phyloP scores from a whole-genome alignment of 108 stramenopile species.

The Mediolabrus comicus region DNA sequence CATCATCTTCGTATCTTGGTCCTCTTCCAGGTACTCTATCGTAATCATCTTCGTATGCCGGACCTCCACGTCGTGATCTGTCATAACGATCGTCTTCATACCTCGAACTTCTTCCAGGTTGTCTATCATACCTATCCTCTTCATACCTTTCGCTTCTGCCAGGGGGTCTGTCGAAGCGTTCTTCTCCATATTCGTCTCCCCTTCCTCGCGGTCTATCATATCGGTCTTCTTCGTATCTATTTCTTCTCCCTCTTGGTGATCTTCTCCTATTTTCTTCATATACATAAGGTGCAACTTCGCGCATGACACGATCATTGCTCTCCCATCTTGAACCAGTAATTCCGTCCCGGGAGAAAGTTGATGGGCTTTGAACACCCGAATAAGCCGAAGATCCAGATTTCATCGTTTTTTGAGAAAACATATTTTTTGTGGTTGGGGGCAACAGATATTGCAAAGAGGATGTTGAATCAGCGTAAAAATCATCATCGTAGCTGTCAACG shows the following conservation, averaged over 20 bases:
- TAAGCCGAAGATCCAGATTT: neutral
- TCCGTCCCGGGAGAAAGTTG: neutral
- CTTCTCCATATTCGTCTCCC: neutral
- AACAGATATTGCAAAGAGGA: neutral
- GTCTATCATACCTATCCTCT: neutral
- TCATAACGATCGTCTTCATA: too few relatives aligned
- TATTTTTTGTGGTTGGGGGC: neutral
- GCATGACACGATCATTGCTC: neutral
- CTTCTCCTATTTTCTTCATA: neutral
- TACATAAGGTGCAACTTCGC: neutral
- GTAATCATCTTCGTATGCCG: neutral
- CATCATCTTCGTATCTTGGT: neutral
- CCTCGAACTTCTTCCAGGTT: neutral
- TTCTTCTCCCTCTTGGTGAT: neutral
- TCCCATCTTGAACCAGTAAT: neutral
- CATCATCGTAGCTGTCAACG: neutral
- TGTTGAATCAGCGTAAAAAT: neutral
- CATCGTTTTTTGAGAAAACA: neutral
- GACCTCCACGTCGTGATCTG: neutral
- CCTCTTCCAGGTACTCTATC: neutral
- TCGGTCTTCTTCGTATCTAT: neutral
- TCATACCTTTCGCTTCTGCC: neutral
- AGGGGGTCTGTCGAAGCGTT: neutral
- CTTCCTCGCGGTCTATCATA: neutral
- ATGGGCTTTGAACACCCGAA: neutral